Conservation (phyloP, 1,139 yeast genomes). For the Diutina sp. region DNA sequence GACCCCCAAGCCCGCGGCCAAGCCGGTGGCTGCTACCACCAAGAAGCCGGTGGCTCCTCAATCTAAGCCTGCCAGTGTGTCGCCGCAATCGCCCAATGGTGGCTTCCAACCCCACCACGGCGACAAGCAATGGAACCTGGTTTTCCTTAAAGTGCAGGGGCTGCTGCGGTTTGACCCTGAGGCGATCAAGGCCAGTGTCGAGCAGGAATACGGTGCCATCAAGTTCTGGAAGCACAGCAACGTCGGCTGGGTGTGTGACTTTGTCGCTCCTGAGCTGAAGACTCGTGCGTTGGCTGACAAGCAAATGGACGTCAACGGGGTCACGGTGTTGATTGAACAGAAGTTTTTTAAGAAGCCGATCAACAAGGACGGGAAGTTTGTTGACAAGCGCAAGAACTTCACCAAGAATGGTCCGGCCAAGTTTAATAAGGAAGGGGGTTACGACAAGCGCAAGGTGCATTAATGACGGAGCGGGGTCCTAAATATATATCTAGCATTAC, state of each 20-base stretch:
- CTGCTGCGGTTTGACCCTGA: not conserved
- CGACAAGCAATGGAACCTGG: not conserved
- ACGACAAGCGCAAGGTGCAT: conserved; percentile 1
- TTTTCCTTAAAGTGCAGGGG: not conserved
- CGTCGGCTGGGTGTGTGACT: not conserved
- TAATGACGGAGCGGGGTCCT: not conserved
- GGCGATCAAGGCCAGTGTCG: not conserved
- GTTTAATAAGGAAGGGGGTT: not conserved
- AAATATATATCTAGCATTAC: not conserved
- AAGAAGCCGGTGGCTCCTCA: not conserved
- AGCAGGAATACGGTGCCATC: not conserved
- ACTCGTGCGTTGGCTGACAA: not conserved
- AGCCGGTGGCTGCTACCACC: not conserved
- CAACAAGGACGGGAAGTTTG: not conserved
- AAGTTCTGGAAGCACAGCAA: conserved; percentile 1
- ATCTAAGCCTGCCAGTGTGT: not conserved
- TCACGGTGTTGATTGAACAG: not conserved
- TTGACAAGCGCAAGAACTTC: not conserved
- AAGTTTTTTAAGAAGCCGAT: not conserved
- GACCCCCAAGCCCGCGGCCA: not conserved
- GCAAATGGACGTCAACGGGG: not conserved
- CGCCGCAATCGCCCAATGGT: not conserved
- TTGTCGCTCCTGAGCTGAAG: not conserved
- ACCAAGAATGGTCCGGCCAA: not conserved
- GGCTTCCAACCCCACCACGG: not conserved